phyloP scores from a whole-genome alignment of 176 grass and related monocot species.

The Paspalum vaginatum region DNA sequence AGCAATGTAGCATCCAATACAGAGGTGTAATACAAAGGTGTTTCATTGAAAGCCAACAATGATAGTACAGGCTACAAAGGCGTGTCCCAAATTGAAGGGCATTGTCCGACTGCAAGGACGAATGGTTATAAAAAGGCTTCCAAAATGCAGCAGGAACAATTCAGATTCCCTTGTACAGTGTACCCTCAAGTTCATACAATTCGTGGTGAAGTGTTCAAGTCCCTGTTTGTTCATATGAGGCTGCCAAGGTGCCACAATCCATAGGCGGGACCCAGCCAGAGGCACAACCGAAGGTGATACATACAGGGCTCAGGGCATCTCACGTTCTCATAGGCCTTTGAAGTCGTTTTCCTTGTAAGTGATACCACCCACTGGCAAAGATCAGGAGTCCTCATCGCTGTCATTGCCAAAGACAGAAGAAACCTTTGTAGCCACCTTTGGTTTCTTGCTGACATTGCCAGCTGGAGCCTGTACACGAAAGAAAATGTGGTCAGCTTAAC shows the following conservation, averaged over 20 bases:
- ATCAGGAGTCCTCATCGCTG: conserved; percentile 70
- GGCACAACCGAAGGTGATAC: not conserved
- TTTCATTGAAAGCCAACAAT: conserved; percentile 18
- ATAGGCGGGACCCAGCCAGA: not conserved
- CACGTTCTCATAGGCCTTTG: not conserved
- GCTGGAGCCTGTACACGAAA: conserved; percentile 50
- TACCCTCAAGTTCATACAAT: not conserved
- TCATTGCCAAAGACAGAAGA: conserved; percentile 79
- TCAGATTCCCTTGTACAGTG: conserved; percentile 23
- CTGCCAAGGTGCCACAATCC: not conserved
- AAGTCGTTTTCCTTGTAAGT: not conserved
- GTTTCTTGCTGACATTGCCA: conserved; percentile 67
- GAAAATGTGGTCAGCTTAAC: not conserved
- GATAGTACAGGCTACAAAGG: conserved; percentile 34
- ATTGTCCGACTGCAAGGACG: not conserved
- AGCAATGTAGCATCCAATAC: too few species aligned
- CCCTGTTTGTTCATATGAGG: not conserved
- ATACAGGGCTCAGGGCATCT: conserved; percentile 17
- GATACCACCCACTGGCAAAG: not conserved
- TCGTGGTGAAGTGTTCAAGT: not conserved
- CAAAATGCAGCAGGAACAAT: not conserved
- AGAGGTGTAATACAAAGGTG: conserved; percentile 24
- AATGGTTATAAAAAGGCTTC: not conserved
- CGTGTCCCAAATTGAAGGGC: conserved; percentile 13
- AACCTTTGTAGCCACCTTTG: conserved; percentile 62